Evolutionary conservation across 441 rosid species (phyloP).

Genomic region (Sinapis alba): DNA sequence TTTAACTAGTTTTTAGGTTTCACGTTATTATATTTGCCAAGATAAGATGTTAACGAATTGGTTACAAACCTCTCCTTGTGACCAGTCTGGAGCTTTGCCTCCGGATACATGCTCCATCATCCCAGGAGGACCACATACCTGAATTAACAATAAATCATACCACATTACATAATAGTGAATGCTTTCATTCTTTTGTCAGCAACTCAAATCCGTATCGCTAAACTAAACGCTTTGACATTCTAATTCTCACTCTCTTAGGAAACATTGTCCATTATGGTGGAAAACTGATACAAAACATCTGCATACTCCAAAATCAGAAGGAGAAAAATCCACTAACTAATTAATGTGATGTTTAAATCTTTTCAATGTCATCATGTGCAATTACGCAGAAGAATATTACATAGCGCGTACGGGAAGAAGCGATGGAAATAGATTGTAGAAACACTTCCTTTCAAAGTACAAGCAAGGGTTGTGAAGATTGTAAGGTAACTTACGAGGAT

Average conservation of each 20-base stretch:
- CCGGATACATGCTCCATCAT: conserved; percentile 98
- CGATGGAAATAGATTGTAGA: conserved; percentile 1
- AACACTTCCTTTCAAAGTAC: neutral
- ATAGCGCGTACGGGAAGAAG: neutral
- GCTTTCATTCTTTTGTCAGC: neutral
- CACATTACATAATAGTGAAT: neutral
- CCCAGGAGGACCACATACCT: conserved; percentile 99
- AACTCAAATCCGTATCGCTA: neutral
- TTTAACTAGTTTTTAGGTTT: neutral
- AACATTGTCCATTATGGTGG: neutral
- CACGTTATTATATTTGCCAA: neutral
- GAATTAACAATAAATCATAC: conserved; percentile 3
- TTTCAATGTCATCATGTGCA: neutral
- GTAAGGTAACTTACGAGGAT: conserved; percentile 67
- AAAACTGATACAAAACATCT: neutral
- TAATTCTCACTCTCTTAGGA: neutral
- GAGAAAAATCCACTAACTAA: neutral
- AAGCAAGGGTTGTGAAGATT: conserved; percentile 15
- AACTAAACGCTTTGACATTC: neutral
- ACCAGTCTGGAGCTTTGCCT: conserved; percentile 78
- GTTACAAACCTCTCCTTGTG: conserved; percentile 88
- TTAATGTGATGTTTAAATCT: neutral
- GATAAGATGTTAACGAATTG: neutral
- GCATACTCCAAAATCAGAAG: neutral
- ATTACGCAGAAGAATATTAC: neutral